These are phyloP conservation scores for Rhodotorula sp. DNA, from an alignment of 1,284 basidiomycete genomes.

Conservation along the genomic window DNA sequence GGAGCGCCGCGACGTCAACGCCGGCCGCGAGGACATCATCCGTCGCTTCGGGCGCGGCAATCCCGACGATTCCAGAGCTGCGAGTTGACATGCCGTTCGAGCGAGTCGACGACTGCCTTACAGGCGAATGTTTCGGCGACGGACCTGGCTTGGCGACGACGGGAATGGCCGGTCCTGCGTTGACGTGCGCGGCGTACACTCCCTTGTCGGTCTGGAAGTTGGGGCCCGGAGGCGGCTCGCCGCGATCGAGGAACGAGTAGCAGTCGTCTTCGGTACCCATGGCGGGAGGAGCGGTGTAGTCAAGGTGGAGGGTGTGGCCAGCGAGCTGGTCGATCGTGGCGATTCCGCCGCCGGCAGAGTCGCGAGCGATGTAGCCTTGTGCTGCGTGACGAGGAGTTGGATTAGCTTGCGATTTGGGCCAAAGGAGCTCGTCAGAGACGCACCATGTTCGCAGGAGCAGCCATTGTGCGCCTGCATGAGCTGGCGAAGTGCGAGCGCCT, in stretches of 20 bases:
- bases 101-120: neutral
- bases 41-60: neutral
- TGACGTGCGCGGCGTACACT: neutral
- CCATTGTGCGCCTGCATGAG: constrained; percentile 24
- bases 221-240: neutral
- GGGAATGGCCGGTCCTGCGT: neutral
- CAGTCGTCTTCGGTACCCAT: constrained; percentile 34
- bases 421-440: neutral
- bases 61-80: no score
- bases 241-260: constrained; percentile 25
- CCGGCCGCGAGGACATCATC: neutral
- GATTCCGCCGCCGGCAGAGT: constrained; percentile 32
- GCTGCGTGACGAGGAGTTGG: neutral
- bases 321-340: constrained; percentile 33
- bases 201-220: neutral
- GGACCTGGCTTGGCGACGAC: neutral
- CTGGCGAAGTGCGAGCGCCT: constrained; percentile 26
- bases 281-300: constrained; percentile 27
- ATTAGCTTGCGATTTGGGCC: neutral
- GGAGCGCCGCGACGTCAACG: neutral
- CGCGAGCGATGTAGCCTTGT: constrained; percentile 34
- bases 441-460: constrained; percentile 35
- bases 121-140: neutral
- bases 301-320: constrained; percentile 27
- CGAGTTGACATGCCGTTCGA: no score